Base-by-base conservation (phyloP, 805 yeast species). In the Pichia californica region DNA sequence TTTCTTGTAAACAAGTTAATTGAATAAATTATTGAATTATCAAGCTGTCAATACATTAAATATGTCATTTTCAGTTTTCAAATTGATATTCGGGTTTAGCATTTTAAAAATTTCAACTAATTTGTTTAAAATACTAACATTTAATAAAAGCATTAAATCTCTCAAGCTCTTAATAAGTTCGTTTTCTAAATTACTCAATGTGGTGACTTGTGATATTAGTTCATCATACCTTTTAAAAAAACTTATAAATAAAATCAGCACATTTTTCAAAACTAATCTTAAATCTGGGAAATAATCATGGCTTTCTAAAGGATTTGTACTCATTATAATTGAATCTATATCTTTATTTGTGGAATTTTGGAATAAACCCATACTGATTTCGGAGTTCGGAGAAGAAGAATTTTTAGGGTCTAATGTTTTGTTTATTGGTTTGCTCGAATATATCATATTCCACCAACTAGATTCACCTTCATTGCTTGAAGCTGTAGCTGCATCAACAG, bases 81-180 rank as follows among this genome's bases (percentile, higher is more conserved):
- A 40, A 19, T 33, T 25, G 18, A 53, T 10, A 3, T 36, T 27
- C 2, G 55, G 55, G 36, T 58, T 57, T n/a, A 59, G 31, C 26
- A 49, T 40, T 34, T 54, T 54, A 38, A 55, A 56, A 7, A 59
- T 50, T 36, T 54, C 54, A 36, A 56, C 46, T n/a, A 62, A 44
- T 43, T 62, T 62, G 38, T 57, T 54, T 9, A 56, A 46, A 4
- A 62, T 52, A 9, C 62, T 51, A 5, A 58, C 55, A 30, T 61
- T 62, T 16, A 61, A 41, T 21, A 62, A 38, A 13, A 58, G 36
- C 26, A 57, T 38, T 7, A 62, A 41, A 26, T 53, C 52, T 15
- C 44, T 38, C 19, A 56, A 37, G 14, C 40, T 36, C 15, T 26
- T 30, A 7, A 34, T 32, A 18, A 36, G 20, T 36, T 37, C 46